Conservation (phyloP, 106 monocot species). For the Xerophyta viscosa region DNA sequence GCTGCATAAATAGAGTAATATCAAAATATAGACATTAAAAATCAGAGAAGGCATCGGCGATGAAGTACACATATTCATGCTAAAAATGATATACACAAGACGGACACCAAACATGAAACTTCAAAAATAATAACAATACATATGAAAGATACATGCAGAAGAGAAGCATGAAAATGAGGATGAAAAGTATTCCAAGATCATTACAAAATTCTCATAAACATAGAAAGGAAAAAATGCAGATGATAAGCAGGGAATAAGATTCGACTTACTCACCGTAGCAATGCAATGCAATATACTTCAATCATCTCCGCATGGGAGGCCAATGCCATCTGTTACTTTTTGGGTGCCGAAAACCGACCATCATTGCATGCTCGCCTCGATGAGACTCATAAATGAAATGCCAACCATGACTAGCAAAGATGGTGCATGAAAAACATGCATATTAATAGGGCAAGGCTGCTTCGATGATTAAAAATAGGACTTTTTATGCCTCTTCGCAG, state of each 20-base stretch:
- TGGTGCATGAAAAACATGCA: not conserved
- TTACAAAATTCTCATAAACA: constrained; percentile 2
- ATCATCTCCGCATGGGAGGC: not conserved
- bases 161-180: not conserved
- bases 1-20: no score
- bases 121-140: constrained; percentile 2
- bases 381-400: not conserved
- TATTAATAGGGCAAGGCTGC: not conserved
- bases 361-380: not conserved
- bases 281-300: not conserved
- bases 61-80: constrained; percentile 23
- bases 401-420: not conserved
- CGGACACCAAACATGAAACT: not conserved
- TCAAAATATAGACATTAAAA: no score
- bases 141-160: not conserved
- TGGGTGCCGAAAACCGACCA: not conserved
- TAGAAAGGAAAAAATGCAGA: not conserved
- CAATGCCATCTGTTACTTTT: not conserved
- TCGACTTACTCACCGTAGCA: not conserved
- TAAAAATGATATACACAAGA: not conserved
- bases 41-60: no score
- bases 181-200: constrained; percentile 4
- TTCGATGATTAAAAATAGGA: not conserved
- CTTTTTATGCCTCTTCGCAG: not conserved
- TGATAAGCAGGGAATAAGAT: not conserved